Percentiles rank a stretch among this genome's conserved stretches.
Conservation (phyloP, 1,284 basidiomycete genomes). For the Lentinula novae-zelandiae region DNA sequence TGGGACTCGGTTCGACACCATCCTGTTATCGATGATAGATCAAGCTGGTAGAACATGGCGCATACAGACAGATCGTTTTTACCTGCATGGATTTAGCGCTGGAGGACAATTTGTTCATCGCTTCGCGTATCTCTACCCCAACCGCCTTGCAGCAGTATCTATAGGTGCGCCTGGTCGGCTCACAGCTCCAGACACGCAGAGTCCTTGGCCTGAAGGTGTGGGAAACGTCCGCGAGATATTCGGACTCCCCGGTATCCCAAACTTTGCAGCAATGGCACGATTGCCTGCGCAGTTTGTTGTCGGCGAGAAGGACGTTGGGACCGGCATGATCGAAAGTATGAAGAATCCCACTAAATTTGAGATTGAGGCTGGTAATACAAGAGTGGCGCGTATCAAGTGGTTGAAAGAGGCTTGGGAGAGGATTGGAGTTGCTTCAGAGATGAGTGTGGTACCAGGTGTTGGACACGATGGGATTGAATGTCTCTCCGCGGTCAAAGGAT, state of each 20-base stretch:
- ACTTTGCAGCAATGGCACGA: slow-evolving; percentile 12
- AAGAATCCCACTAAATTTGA: slow-evolving; percentile 14
- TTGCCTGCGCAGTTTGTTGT: slow-evolving; percentile 21
- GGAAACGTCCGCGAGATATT: slow-evolving; percentile 14
- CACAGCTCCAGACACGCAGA: slow-evolving; percentile 16
- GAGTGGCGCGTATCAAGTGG: slow-evolving; percentile 15
- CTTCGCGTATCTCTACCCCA: slow-evolving; percentile 22
- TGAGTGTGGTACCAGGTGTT: slow-evolving; percentile 13
- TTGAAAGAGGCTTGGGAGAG: slow-evolving; percentile 12
- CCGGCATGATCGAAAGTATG: slow-evolving; percentile 6
- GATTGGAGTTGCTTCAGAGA: slow-evolving; percentile 7
- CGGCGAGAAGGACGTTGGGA: slow-evolving; percentile 21
- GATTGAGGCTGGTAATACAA: slow-evolving; percentile 13
- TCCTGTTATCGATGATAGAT: slow-evolving; percentile 22
- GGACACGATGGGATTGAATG: slow-evolving; percentile 16
- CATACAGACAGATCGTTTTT: slow-evolving; percentile 17
- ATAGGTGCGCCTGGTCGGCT: slow-evolving; percentile 24
- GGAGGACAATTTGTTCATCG: slow-evolving; percentile 25
- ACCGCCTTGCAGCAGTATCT: slow-evolving; percentile 18
- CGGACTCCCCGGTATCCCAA: neutral
- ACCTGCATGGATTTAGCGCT: slow-evolving; percentile 24
- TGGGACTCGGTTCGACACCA: slow-evolving; percentile 22
- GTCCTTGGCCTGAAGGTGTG: slow-evolving; percentile 22
- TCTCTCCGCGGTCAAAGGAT: slow-evolving; percentile 13
- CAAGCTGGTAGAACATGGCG: slow-evolving; percentile 21